Conservation (phyloP, 2,329 filamentous ascomycete species). For the Emericellopsis cladophorae region DNA sequence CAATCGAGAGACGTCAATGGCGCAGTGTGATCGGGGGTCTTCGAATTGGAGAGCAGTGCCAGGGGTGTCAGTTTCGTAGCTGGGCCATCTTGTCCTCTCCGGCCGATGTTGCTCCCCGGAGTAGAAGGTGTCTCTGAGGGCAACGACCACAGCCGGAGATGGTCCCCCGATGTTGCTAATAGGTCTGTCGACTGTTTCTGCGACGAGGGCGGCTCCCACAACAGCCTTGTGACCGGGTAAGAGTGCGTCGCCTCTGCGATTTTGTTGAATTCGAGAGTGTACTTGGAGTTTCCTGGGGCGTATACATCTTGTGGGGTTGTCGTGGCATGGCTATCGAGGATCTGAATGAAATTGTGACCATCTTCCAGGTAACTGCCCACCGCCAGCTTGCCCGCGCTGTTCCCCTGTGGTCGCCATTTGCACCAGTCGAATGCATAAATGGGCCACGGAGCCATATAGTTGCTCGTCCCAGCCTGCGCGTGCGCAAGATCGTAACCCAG, state of each 20-base stretch:
- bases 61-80: slow-evolving; percentile 79
- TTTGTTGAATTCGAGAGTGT: slow-evolving; percentile 80
- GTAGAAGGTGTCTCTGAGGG: slow-evolving; percentile 51
- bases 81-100: slow-evolving; percentile 41
- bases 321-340: slow-evolving; percentile 73
- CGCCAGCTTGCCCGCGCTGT: slow-evolving; percentile 81
- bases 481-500: slow-evolving; percentile 54
- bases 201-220: slow-evolving; percentile 92
- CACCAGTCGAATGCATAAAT: slow-evolving; percentile 98
- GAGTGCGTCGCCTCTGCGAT: slow-evolving; percentile 95
- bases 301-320: slow-evolving; percentile 59
- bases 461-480: slow-evolving; percentile 64
- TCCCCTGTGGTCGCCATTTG: slow-evolving; percentile 80
- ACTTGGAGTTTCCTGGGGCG: slow-evolving; percentile 56
- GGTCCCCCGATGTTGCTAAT: slow-evolving; percentile 87
- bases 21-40: slow-evolving; percentile 95
- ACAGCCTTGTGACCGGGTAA: slow-evolving; percentile 86
- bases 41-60: slow-evolving; percentile 89
- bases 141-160: slow-evolving; percentile 86
- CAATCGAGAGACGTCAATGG: slow-evolving; percentile 93
- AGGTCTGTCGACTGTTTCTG: slow-evolving; percentile 94
- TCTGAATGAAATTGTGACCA: slow-evolving; percentile 98
- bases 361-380: slow-evolving; percentile 95
- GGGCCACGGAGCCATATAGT: slow-evolving; percentile 87
- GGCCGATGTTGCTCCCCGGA: slow-evolving; percentile 55